Conservation (phyloP, 2,329 filamentous ascomycete species). For the Aspergillus chevalieri region DNA sequence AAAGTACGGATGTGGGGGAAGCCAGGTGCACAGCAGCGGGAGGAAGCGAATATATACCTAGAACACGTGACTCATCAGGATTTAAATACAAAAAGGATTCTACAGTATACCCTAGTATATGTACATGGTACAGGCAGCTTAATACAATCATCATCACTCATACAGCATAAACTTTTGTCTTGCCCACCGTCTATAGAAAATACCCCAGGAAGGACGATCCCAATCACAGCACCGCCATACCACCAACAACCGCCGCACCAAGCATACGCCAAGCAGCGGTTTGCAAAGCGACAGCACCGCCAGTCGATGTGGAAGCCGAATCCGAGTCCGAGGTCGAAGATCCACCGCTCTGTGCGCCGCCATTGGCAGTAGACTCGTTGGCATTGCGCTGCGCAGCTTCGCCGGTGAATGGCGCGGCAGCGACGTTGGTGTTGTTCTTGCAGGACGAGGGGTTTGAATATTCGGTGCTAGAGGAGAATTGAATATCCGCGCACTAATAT, state of each 20-base stretch:
- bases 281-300: conserved; percentile 23
- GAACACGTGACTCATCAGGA: not conserved
- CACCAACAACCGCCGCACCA: conserved; percentile 28
- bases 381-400: conserved; percentile 35
- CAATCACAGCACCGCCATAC: conserved; percentile 25
- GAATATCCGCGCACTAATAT: conserved; percentile 64
- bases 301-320: conserved; percentile 22
- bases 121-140: not conserved
- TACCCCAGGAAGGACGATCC: not conserved
- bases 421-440: conserved; percentile 53
- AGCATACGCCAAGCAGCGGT: conserved; percentile 34
- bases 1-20: not conserved
- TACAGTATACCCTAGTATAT: not conserved
- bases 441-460: conserved; percentile 45
- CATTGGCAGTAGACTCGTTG: conserved; percentile 37
- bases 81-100: not conserved
- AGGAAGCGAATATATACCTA: not conserved
- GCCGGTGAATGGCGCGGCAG: conserved; percentile 38
- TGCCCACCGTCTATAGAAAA: not conserved
- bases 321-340: conserved; percentile 4
- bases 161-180: not conserved
- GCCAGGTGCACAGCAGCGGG: too few species aligned
- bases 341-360: conserved; percentile 24
- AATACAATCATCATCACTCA: not conserved
- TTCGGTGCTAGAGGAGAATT: conserved; percentile 52